Percentiles rank a stretch among this genome's conserved stretches.
phyloP scores from a whole-genome alignment of 176 grass and related monocot species.

The Themeda triandra region DNA sequence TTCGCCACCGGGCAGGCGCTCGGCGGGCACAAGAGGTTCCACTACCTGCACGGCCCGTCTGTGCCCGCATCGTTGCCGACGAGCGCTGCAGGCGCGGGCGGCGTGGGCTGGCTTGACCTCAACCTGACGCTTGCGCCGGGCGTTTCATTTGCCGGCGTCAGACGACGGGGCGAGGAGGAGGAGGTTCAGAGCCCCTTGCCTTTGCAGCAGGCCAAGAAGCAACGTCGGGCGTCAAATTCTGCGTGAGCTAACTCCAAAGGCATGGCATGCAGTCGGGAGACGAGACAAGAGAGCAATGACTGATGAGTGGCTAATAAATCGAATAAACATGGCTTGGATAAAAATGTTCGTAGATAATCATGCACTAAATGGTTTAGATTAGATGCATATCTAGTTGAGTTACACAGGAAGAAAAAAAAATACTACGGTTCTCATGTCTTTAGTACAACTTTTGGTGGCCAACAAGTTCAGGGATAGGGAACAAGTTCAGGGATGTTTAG shows the following conservation, averaged over 20 bases:
- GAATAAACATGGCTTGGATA: neutral
- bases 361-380: neutral
- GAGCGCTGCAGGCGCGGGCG: slow-evolving; percentile 1
- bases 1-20: slow-evolving; percentile 68
- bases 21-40: slow-evolving; percentile 70
- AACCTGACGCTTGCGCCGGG: slow-evolving; percentile 31
- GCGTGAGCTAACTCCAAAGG: neutral
- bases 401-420: neutral
- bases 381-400: neutral
- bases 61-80: slow-evolving; percentile 6
- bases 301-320: neutral
- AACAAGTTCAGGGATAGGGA: no score
- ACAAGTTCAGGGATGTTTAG: neutral
- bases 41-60: slow-evolving; percentile 51
- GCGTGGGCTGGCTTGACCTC: slow-evolving; percentile 38
- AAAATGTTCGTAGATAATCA: neutral
- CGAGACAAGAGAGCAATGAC: neutral
- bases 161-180: slow-evolving; percentile 18
- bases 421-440: neutral
- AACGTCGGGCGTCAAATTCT: neutral
- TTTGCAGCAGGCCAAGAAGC: slow-evolving; percentile 39
- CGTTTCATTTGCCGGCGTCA: neutral
- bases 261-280: neutral
- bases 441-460: no score
- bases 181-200: slow-evolving; percentile 28